Evolutionary conservation across 805 yeast genomes (phyloP), one percentile per base, ranked within the genome.

Genomic region (Metschnikowia santaceciliae): DNA sequence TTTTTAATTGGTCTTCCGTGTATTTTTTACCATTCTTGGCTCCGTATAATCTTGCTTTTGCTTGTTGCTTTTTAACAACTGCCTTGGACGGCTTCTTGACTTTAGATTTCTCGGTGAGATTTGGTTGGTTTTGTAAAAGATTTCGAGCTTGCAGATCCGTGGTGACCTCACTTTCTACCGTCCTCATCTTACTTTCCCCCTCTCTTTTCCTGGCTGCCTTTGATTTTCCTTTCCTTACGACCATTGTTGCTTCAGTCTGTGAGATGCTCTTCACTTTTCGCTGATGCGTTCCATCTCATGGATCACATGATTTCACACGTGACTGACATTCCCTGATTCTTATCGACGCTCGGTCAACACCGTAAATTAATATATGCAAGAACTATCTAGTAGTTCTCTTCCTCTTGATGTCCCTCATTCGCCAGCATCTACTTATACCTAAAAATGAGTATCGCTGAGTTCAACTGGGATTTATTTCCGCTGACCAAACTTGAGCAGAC

Each of bases 1-100:
- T 72, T 41, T 86, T 82, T 37, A 91, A 73, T 59, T 90, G 96
- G 53, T 83, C 85, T 58, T 91, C 97, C 10, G 82, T 75, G 62
- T 84, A 88, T 52, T 73, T 81, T 54, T 75, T 75, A 32, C 80
- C 77, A 52, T 65, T 71, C 58, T 80, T 79, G 43, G 81, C 78
- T 30, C 95, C 95, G 61, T 87, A 87, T 44, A 87, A 72, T 62
- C 87, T 76, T 40, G 82, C 76, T 53, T 74, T 74, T 37, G 82
- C 79, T 58, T 86, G 84, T 60, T 84, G 86, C 59, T 86, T 86
- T 68, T 84, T 84, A 45, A 83, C 79, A 36, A 73, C 72, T 14
- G 67, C 67, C 54, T 82, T 84, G 32, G 74, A 72, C 36, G 77
- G 76, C 56, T 76, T 76, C 54, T 71, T 69, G 17, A 75, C 76